Percentiles rank a stretch among this genome's conserved stretches.
Conservation (phyloP, 306 rosid genomes). For the Clitoria ternatea region DNA sequence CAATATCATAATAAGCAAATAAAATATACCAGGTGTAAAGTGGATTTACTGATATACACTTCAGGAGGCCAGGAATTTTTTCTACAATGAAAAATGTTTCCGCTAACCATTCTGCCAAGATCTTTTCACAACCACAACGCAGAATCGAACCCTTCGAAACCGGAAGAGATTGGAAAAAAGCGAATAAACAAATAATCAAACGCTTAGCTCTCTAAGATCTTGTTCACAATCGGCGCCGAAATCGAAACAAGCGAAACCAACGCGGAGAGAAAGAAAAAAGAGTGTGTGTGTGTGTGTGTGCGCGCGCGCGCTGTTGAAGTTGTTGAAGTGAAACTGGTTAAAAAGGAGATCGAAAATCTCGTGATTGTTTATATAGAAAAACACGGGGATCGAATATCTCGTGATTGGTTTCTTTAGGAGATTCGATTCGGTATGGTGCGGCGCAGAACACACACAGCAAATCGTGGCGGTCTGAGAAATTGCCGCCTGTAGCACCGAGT, state of each 20-base stretch:
- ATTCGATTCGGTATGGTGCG: slow-evolving; percentile 14
- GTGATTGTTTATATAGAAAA: not conserved
- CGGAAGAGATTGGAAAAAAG: not conserved
- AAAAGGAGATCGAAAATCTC: not conserved
- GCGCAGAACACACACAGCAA: not conserved
- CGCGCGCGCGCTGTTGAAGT: not conserved
- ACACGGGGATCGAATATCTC: not conserved
- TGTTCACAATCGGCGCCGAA: slow-evolving; percentile 11
- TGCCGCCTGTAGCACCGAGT: slow-evolving; percentile 37
- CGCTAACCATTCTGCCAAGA: slow-evolving; percentile 56
- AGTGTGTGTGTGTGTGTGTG: not conserved
- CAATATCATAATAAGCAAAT: not conserved
- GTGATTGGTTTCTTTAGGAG: not conserved
- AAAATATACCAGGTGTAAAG: slow-evolving; percentile 72
- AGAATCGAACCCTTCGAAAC: not conserved
- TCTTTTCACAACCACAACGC: slow-evolving; percentile 1
- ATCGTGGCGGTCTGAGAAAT: slow-evolving; percentile 19
- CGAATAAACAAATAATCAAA: not conserved
- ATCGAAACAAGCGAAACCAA: not conserved
- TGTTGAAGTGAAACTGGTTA: not conserved
- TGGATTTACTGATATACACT: slow-evolving; percentile 71
- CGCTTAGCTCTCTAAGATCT: not conserved
- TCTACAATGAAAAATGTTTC: slow-evolving; percentile 66
- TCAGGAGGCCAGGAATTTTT: slow-evolving; percentile 97
- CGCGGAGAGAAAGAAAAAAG: not conserved